Conservation (phyloP, 140 eudicot species). For the Stevia rebaudiana region DNA sequence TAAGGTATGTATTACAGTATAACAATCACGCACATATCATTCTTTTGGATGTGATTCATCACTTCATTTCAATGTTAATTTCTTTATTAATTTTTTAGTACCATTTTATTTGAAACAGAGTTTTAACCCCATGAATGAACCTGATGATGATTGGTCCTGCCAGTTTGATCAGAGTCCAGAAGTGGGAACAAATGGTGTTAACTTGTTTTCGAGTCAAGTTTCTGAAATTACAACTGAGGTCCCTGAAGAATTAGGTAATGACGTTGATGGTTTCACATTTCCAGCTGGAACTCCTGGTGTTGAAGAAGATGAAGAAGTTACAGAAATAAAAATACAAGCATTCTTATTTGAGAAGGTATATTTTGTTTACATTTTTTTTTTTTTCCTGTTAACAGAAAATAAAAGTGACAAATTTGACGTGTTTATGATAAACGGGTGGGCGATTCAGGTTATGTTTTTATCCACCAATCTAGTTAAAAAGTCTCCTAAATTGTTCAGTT, state of each 20-base stretch:
- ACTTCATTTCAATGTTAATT: too few relatives aligned
- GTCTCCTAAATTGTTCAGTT: not conserved
- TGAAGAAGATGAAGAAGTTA: constrained; percentile 86
- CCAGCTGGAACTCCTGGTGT: constrained; percentile 52
- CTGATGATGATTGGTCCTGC: constrained; percentile 78
- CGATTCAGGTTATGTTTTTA: not conserved
- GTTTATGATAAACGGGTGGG: not conserved
- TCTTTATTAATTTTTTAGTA: too few relatives aligned
- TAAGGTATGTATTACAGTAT: too few relatives aligned
- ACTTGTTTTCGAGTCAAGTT: constrained; percentile 34
- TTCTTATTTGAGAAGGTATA: constrained; percentile 63
- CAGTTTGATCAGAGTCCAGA: constrained; percentile 82
- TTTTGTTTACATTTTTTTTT: not conserved
- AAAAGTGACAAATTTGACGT: not conserved
- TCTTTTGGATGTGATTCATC: not conserved
- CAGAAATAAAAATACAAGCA: constrained; percentile 82
- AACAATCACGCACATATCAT: not conserved
- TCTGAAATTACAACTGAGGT: constrained; percentile 28
- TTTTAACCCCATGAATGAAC: constrained; percentile 85
- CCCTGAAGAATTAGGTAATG: constrained; percentile 35
- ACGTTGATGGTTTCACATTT: constrained; percentile 58
- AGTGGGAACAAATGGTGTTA: constrained; percentile 31
- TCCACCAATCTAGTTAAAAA: not conserved
- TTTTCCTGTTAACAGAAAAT: not conserved
- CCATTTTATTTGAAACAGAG: constrained; percentile 42